Evolutionary conservation across 176 grass and related monocot genomes (phyloP).

Genomic region (Oryza australiensis): DNA sequence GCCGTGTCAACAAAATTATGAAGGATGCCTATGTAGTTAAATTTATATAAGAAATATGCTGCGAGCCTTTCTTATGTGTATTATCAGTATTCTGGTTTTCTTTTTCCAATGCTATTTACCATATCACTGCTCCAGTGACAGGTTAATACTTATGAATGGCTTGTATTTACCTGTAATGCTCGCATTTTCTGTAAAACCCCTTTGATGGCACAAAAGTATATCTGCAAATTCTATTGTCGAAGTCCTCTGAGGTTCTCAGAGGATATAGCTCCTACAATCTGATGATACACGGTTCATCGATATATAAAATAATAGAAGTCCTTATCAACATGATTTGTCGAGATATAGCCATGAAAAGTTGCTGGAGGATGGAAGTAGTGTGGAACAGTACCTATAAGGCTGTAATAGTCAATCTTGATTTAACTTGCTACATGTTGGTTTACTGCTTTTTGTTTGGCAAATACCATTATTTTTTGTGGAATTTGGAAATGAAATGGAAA

Average conservation of each 20-base stretch:
- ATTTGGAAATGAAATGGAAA: background rate
- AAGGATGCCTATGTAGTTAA: background rate
- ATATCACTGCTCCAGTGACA: background rate
- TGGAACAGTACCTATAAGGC: background rate
- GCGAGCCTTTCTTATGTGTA: background rate
- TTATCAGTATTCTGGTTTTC: background rate
- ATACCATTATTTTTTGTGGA: background rate
- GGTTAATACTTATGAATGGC: background rate
- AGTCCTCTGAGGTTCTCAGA: background rate
- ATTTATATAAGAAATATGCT: background rate
- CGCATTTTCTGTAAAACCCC: background rate
- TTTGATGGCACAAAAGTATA: background rate
- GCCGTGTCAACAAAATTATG: background rate
- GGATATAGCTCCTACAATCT: background rate
- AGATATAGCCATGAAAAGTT: background rate
- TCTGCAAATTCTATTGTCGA: background rate
- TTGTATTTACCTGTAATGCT: background rate
- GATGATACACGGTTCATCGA: background rate
- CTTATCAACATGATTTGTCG: background rate
- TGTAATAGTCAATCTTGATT: background rate
- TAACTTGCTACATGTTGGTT: background rate
- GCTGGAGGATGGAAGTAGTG: background rate
- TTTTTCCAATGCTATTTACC: conserved; percentile 7
- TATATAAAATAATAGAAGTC: background rate
- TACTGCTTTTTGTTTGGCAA: background rate